Base-by-base conservation (phyloP, 768 basidiomycete species). In the Dacryopinax spathularia region DNA sequence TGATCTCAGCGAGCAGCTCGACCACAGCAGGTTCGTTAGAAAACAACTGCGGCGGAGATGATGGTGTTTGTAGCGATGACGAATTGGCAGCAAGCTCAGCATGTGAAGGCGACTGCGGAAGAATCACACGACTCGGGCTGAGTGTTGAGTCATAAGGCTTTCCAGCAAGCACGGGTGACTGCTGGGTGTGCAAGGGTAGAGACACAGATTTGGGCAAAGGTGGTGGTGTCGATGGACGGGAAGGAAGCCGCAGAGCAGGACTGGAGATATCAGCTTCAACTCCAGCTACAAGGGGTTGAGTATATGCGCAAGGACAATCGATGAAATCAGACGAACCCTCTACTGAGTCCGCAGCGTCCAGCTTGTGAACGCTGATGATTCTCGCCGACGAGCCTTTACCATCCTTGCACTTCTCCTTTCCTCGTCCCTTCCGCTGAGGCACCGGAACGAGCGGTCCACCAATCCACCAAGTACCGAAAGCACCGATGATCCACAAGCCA, bases 401-500 rank as follows among this genome's bases (percentile, higher is more conserved):
- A 27, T 56, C 48, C 29, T 56, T 56, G 31, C 65, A 65, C 13
- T 64, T 60, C 33, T 68, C 63, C 34, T 68, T 65, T 12, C 25
- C 59, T 34, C 41, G 61, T 29, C 60, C 66, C 16, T 67, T 65
- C 4, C 61, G 43, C 33, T 67, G 63, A 60, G 67, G 69, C 60
- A 65, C 20, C 9, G 48, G 62, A 66, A 89, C 86, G 63, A 91
- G 77, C n/a, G 82, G 75, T 37, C 89, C 89, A 44, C 87, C 90
- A 56, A 86, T 78, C 87, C 89, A 94, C 92, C 92, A 95, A 66
- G 81, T 84, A 1, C 92, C 92, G 74, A 94, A 94, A 12, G 86
- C 86, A 33, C 92, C 92, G 65, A 95, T 78, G 74, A 89, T 95
- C 88, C 91, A 91, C 34, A 87, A 84, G 74, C 93, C 88, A 13